A percentile compares a stretch with the other conserved stretches of the same genome.
Conservation (phyloP, 148 eudicot genomes). For the Fagopyrum homotropicum region DNA sequence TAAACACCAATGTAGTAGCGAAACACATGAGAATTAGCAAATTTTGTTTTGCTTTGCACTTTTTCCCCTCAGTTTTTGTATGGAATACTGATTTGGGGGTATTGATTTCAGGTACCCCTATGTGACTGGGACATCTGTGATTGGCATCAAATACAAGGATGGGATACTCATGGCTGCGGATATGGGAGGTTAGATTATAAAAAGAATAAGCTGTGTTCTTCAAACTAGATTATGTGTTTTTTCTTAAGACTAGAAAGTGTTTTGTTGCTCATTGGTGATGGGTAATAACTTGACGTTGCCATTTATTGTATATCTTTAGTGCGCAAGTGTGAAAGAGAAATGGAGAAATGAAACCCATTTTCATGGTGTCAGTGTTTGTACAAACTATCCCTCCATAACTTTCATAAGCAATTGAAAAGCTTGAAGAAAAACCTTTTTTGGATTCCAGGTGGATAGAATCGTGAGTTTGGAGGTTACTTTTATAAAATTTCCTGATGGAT, state of each 20-base stretch:
- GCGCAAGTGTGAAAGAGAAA: neutral
- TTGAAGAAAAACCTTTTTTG: neutral
- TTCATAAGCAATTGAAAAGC: neutral
- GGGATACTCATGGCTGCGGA: constrained; percentile 96
- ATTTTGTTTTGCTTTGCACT: neutral
- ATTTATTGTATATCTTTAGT: neutral
- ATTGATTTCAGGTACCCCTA: constrained; percentile 56
- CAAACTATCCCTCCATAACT: neutral
- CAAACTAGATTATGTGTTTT: neutral
- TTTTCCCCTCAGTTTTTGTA: neutral
- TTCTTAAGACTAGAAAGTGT: neutral
- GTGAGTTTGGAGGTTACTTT: neutral
- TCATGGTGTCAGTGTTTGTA: neutral
- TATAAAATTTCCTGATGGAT: neutral
- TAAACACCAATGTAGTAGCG: neutral
- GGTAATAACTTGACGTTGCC: neutral
- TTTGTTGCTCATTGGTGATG: neutral
- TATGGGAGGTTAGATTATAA: constrained; percentile 73
- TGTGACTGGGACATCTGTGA: constrained; percentile 89
- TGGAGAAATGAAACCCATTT: neutral
- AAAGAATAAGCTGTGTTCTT: neutral
- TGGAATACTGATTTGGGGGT: neutral
- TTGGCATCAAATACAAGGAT: constrained; percentile 93
- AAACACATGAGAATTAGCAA: neutral
- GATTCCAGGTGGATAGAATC: neutral